These are phyloP conservation scores for Ogataea salicorniae DNA, from an alignment of 805 yeast genomes.

Conservation along the genomic window DNA sequence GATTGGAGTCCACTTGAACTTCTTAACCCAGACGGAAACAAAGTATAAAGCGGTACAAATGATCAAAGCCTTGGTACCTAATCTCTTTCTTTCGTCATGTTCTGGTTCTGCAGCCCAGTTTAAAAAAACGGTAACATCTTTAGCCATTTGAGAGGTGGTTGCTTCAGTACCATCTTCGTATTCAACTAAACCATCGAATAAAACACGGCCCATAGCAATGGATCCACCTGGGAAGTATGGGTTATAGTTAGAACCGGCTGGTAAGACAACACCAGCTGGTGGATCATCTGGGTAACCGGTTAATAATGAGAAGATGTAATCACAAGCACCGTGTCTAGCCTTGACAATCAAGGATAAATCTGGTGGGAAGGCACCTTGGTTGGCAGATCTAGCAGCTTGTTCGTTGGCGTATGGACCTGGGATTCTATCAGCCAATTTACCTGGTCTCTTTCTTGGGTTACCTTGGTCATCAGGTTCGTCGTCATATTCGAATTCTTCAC, in stretches of 20 bases:
- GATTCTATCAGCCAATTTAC: conserved; percentile 92
- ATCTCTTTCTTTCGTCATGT: conserved; percentile 95
- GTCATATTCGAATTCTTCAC: conserved; percentile 95
- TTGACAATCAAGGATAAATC: conserved; percentile 94
- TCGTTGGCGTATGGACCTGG: conserved; percentile 97
- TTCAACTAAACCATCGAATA: conserved; percentile 96
- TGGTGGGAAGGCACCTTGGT: conserved; percentile 98
- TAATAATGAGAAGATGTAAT: conserved; percentile 88
- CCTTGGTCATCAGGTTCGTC: conserved; percentile 97
- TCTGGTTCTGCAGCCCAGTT: conserved; percentile 99
- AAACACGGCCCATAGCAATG: conserved; percentile 98
- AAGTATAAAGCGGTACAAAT: conserved; percentile 75
- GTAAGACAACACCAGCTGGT: conserved; percentile 93
- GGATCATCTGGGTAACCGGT: conserved; percentile 99
- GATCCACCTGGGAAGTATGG: conserved; percentile 99
- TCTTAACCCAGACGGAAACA: conserved; percentile 86
- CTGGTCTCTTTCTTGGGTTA: conserved; percentile 95
- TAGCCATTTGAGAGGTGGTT: conserved; percentile 98
- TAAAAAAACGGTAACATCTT: conserved; percentile 92
- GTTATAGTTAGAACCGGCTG: conserved; percentile 95
- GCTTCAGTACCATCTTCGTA: conserved; percentile 99
- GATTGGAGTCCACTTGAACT: conserved; percentile 96
- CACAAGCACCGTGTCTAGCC: conserved; percentile 98
- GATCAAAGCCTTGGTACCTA: conserved; percentile 89
- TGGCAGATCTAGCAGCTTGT: conserved; percentile 99